Evolutionary conservation across 106 monocot genomes (phyloP).

Genomic region (Acorus calamus): DNA sequence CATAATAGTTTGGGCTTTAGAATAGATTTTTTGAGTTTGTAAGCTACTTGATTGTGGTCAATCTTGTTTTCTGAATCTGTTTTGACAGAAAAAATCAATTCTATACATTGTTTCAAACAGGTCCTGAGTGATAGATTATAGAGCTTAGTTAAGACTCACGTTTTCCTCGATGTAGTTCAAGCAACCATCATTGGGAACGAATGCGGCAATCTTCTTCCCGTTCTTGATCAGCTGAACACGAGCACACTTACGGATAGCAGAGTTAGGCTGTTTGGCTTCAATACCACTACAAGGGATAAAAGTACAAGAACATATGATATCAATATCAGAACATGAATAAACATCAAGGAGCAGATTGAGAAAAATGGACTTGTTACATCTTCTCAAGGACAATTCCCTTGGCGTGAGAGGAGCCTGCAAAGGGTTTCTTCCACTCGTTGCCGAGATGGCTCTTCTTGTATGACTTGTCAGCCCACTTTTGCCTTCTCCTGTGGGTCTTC

Average conservation of each 20-base stretch:
- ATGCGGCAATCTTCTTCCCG: constrained; percentile 58
- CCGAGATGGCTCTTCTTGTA: constrained; percentile 67
- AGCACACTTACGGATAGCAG: constrained; percentile 60
- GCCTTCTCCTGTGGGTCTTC: constrained; percentile 52
- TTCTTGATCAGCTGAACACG: constrained; percentile 56
- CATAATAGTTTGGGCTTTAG: no score
- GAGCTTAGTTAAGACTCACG: constrained; percentile 2
- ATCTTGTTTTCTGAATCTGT: no score
- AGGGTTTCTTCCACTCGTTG: constrained; percentile 68
- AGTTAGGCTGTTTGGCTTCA: constrained; percentile 59
- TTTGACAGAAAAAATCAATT: no score
- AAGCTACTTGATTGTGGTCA: no score
- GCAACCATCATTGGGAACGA: constrained; percentile 59
- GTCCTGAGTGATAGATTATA: no score
- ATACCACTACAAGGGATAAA: constrained; percentile 26
- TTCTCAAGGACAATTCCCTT: constrained; percentile 59
- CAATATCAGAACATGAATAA: no score
- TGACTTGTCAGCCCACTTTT: constrained; percentile 56
- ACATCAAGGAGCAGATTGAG: no score
- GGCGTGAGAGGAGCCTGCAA: constrained; percentile 59
- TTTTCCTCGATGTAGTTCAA: constrained; percentile 58
- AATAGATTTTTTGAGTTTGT: no score
- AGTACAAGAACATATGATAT: neutral
- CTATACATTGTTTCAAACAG: no score
- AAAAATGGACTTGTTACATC: constrained; percentile 14